Percentiles rank a stretch among this genome's conserved stretches.
phyloP scores from a whole-genome alignment of 169 alveolate genomes.

The Hepatocystis sp. region DNA sequence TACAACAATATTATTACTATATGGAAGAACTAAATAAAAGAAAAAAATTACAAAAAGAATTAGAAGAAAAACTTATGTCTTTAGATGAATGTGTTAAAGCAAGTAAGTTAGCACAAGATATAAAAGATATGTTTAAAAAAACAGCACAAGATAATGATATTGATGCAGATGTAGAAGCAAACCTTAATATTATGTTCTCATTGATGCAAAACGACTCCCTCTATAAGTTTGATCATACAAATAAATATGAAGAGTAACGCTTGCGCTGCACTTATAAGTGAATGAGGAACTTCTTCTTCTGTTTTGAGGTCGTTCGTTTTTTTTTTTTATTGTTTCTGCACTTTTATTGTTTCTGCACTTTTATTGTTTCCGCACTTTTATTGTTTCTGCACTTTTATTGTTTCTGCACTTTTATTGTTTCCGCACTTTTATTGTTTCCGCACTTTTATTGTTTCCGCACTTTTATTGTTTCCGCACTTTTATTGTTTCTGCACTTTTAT shows the following conservation, averaged over 20 bases:
- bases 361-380: too few relatives aligned
- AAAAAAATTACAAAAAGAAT: conserved; percentile 55
- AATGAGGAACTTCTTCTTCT: not conserved
- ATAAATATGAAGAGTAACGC: conserved; percentile 12
- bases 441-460: too few relatives aligned
- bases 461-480: too few relatives aligned
- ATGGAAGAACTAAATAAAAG: conserved; percentile 66
- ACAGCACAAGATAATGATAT: not conserved
- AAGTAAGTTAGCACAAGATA: conserved; percentile 25
- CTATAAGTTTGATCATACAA: conserved; percentile 59
- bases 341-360: too few relatives aligned
- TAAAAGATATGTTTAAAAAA: conserved; percentile 19
- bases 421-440: too few relatives aligned
- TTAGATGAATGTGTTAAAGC: conserved; percentile 62
- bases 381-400: too few relatives aligned
- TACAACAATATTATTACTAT: conserved; percentile 57
- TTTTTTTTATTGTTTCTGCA: too few relatives aligned
- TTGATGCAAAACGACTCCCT: conserved; percentile 50
- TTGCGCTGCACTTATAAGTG: not conserved
- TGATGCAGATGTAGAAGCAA: conserved; percentile 17
- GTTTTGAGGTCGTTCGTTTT: not conserved
- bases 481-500: too few relatives aligned
- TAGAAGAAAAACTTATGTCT: conserved; percentile 20
- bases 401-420: too few relatives aligned
- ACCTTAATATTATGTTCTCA: conserved; percentile 45